Conservation (phyloP, 192 early-diverging fungal species). For the Backusella parvicylindrica region DNA sequence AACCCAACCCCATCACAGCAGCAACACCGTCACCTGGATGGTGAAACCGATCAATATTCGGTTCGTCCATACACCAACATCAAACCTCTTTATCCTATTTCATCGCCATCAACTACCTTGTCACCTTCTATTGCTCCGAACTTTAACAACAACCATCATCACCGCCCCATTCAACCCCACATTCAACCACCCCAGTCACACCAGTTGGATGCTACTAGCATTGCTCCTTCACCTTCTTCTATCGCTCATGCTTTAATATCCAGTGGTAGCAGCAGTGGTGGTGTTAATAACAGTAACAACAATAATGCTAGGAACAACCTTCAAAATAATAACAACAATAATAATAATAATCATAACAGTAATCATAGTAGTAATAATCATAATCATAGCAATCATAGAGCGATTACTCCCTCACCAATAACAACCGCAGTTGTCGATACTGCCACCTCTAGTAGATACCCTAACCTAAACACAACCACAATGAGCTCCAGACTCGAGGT, state of each 20-base stretch:
- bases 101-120: background rate
- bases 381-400: background rate
- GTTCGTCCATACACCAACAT: slow-evolving; percentile 8
- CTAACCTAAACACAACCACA: background rate
- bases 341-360: background rate
- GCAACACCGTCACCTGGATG: background rate
- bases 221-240: too few relatives aligned
- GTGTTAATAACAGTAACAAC: too few relatives aligned
- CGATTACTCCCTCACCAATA: background rate
- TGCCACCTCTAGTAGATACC: background rate
- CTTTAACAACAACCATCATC: background rate
- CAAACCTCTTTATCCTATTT: slow-evolving; percentile 4
- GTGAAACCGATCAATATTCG: background rate
- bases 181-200: background rate
- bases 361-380: background rate
- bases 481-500: background rate
- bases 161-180: background rate
- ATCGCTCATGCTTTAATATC: background rate
- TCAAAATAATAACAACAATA: background rate
- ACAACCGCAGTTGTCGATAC: background rate
- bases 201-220: background rate
- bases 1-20: background rate
- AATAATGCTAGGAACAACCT: background rate
- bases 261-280: background rate
- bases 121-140: background rate